These are phyloP conservation scores for Aquilaria malaccensis DNA, from an alignment of 345 rosid genomes.

Conservation along the genomic window DNA sequence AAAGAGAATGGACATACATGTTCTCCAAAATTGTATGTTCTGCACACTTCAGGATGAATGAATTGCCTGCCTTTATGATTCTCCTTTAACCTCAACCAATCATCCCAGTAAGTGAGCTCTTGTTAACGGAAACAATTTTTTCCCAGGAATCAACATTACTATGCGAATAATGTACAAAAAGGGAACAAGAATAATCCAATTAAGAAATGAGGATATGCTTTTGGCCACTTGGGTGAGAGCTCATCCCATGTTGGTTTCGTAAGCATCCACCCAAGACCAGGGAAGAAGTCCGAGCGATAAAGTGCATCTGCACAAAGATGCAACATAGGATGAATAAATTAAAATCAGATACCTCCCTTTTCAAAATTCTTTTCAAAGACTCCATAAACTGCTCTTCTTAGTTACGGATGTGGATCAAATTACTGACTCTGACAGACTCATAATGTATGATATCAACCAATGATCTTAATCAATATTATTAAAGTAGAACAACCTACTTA, in stretches of 20 bases:
- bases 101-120: conserved; percentile 94
- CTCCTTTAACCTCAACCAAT: conserved; percentile 91
- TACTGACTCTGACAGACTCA: too few species aligned
- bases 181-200: background rate
- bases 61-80: conserved; percentile 93
- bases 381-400: too few species aligned
- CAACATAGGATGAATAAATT: conserved; percentile 16
- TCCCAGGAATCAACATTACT: conserved; percentile 6
- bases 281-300: conserved; percentile 96
- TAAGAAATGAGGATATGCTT: conserved; percentile 80
- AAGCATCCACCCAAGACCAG: conserved; percentile 99
- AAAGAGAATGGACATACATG: conserved; percentile 48
- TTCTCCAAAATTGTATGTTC: conserved; percentile 98
- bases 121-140: conserved; percentile 46
- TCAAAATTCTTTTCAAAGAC: background rate
- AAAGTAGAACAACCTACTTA: background rate
- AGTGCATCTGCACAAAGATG: conserved; percentile 58
- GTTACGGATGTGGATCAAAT: too few species aligned
- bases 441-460: too few species aligned
- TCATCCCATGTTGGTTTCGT: conserved; percentile 81
- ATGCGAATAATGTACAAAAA: conserved; percentile 10
- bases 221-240: conserved; percentile 99
- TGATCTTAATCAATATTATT: too few species aligned
- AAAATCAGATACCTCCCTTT: background rate
- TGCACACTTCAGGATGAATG: conserved; percentile 93